A percentile compares a stretch with the other conserved stretches of the same genome.
Conservation (phyloP, 106 monocot genomes). For the Triglochin maritima region DNA sequence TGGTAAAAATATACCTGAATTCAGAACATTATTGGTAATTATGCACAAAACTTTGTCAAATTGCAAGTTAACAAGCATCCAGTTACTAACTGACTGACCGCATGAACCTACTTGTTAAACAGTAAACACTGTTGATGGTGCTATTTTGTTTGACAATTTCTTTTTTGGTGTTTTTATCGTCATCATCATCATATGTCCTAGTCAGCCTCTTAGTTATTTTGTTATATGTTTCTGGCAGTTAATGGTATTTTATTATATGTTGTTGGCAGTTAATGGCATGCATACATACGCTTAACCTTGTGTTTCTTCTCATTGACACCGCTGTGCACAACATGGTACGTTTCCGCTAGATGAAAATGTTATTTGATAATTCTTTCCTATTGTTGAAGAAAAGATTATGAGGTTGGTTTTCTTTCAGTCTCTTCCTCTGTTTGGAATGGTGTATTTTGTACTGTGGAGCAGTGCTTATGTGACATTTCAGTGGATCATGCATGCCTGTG, state of each 20-base stretch:
- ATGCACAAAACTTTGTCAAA: too few relatives aligned
- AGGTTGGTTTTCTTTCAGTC: constrained; percentile 28
- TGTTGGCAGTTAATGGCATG: constrained; percentile 20
- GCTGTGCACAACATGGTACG: constrained; percentile 66
- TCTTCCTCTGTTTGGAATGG: constrained; percentile 80
- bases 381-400: background rate
- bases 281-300: constrained; percentile 22
- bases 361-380: background rate
- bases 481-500: constrained; percentile 87
- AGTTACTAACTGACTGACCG: too few relatives aligned
- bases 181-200: background rate
- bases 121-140: too few relatives aligned
- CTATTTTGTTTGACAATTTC: too few relatives aligned
- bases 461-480: constrained; percentile 66
- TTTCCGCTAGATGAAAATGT: background rate
- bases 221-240: background rate
- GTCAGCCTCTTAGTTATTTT: background rate
- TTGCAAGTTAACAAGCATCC: too few relatives aligned
- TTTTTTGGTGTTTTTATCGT: background rate
- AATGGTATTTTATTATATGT: background rate
- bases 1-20: background rate
- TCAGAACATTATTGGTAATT: too few relatives aligned
- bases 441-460: constrained; percentile 86
- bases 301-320: constrained; percentile 45
- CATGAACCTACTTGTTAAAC: too few relatives aligned